phyloP scores from a whole-genome alignment of 768 basidiomycete species.

The Omphalotus guepiniiformis region DNA sequence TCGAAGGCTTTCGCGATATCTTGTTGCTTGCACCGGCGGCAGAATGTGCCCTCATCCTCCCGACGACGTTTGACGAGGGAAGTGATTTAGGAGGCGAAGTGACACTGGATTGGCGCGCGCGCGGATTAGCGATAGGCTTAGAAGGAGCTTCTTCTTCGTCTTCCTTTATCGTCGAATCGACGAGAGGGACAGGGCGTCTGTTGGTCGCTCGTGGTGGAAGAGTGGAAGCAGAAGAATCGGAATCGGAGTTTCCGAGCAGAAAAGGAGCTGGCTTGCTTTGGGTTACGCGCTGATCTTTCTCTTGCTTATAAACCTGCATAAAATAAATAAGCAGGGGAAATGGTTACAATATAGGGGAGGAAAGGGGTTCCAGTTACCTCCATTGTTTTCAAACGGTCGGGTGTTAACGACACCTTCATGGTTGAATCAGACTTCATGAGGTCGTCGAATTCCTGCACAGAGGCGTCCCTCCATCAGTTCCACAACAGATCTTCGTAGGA shows the following conservation, averaged over 20 bases:
- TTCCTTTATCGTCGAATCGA: slow-evolving; percentile 63
- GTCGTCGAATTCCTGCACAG: slow-evolving; percentile 85
- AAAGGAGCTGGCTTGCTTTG: slow-evolving; percentile 32
- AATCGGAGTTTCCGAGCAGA: slow-evolving; percentile 31
- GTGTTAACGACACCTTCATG: slow-evolving; percentile 94
- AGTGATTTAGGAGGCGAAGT: slow-evolving; percentile 33
- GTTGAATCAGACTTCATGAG: slow-evolving; percentile 86
- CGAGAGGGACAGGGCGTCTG: slow-evolving; percentile 44
- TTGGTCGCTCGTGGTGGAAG: slow-evolving; percentile 29
- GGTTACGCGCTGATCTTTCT: slow-evolving; percentile 49
- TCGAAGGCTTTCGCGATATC: slow-evolving; percentile 23
- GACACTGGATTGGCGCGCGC: slow-evolving; percentile 44
- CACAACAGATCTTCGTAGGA: slow-evolving; percentile 23
- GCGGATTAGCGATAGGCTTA: slow-evolving; percentile 25
- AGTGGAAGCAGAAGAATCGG: slow-evolving; percentile 19
- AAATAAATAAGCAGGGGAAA: slow-evolving; percentile 12
- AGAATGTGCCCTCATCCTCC: slow-evolving; percentile 30
- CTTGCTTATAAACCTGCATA: slow-evolving; percentile 66
- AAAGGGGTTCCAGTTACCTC: slow-evolving; percentile 56
- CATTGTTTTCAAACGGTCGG: slow-evolving; percentile 89
- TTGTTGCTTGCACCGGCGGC: slow-evolving; percentile 20
- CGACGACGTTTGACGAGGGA: slow-evolving; percentile 19
- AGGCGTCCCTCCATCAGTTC: slow-evolving; percentile 53
- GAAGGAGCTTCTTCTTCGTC: slow-evolving; percentile 53
- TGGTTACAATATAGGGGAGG: slow-evolving; percentile 15